phyloP scores from a whole-genome alignment of 2,329 filamentous ascomycete genomes.

The Colletotrichum kahawae region DNA sequence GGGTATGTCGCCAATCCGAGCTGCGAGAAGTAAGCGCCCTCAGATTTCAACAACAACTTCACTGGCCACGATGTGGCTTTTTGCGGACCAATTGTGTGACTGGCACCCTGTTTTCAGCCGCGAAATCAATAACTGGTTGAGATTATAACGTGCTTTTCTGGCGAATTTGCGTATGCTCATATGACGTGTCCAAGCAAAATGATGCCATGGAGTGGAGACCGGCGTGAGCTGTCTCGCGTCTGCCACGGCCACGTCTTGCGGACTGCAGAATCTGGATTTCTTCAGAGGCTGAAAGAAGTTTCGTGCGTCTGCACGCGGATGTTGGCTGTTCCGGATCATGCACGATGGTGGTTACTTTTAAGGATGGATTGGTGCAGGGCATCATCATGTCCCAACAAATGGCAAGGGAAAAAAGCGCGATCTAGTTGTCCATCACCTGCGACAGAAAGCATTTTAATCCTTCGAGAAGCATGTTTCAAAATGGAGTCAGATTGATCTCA shows the following conservation, averaged over 20 bases:
- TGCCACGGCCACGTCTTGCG: neutral
- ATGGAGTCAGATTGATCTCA: neutral
- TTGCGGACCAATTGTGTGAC: neutral
- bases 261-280: neutral
- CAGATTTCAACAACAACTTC: neutral
- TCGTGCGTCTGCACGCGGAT: rapidly evolving
- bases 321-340: neutral
- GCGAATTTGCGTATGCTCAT: rapidly evolving
- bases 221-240: neutral
- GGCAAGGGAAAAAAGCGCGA: too few relatives aligned
- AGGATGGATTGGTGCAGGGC: neutral
- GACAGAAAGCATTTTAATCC: too few relatives aligned
- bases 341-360: neutral
- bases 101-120: neutral
- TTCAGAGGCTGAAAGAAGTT: neutral
- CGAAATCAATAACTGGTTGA: neutral
- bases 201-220: neutral
- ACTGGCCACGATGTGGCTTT: neutral
- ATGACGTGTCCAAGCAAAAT: neutral
- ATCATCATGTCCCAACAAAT: neutral
- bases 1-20: neutral
- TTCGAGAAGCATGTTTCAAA: neutral
- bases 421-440: too few relatives aligned
- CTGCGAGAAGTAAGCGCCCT: neutral
- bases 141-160: rapidly evolving